Conservation (phyloP, 1,139 yeast species). For the Blastobotrys raffinosifermentans region DNA sequence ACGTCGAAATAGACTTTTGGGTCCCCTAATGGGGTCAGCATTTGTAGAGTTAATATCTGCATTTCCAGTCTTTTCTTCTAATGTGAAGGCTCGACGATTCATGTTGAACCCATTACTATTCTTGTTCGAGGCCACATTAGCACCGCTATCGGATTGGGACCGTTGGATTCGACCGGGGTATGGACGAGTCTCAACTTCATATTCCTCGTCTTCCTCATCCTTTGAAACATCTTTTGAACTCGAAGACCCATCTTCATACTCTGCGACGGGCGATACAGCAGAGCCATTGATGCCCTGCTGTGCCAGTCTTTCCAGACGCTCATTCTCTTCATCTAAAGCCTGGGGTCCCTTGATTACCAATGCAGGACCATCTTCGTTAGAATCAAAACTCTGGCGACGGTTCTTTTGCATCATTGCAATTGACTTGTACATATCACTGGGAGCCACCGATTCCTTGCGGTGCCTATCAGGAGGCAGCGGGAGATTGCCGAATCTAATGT, state of each 20-base stretch:
- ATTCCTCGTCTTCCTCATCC: constrained; percentile 28
- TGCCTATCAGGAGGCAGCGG: constrained; percentile 40
- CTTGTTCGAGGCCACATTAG: background rate
- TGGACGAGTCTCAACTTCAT: constrained; percentile 28
- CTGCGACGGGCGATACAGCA: background rate
- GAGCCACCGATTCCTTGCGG: constrained; percentile 50
- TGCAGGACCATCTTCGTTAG: constrained; percentile 68
- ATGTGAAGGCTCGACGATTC: background rate
- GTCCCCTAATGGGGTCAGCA: background rate
- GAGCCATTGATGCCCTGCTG: background rate
- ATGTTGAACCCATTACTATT: background rate
- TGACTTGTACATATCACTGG: constrained; percentile 79
- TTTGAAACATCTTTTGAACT: constrained; percentile 6
- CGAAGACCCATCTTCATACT: constrained; percentile 1
- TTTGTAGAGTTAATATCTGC: constrained; percentile 6
- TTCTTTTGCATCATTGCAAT: constrained; percentile 67
- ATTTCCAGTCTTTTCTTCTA: constrained; percentile 2
- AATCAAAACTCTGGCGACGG: constrained; percentile 26
- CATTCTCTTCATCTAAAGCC: constrained; percentile 47
- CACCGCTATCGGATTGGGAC: constrained; percentile 6
- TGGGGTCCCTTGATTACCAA: constrained; percentile 74
- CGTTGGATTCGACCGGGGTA: constrained; percentile 14
- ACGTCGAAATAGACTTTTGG: background rate
- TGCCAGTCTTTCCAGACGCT: constrained; percentile 13
- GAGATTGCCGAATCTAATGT: constrained; percentile 39